Base-by-base conservation (phyloP, 2,329 filamentous ascomycete genomes). In the Scortechinia acanthostroma region DNA sequence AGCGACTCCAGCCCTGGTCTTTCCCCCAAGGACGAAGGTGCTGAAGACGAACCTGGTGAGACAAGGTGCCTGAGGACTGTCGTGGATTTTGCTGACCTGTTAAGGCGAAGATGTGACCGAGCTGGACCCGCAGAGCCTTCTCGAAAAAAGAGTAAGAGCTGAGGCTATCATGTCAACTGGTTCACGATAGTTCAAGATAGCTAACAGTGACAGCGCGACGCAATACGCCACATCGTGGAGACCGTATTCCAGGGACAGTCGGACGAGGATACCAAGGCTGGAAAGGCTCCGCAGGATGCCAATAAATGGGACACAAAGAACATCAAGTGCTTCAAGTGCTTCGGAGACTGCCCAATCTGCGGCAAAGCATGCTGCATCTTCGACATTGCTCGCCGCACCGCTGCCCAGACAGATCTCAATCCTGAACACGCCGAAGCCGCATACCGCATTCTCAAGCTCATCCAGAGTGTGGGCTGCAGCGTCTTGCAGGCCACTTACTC, bases 401-500 rank as follows among this genome's bases (percentile, higher is more conserved):
- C n/a, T 30, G 25, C 25, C 10, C 10, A 30, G 25, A 30, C 10
- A 30, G 25, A 30, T 30, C 25, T n/a, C n/a, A 30, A 30, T n/a
- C n/a, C n/a, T n/a, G n/a, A 30, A 30, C 25, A 30, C n/a, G 25
- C 25, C 25, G n/a, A 30, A 30, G 25, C 25, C n/a, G 25, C 25
- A n/a, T n/a, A n/a, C n/a, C 25, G n/a, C 10, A n/a, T n/a, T 30
- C 10, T 10, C 10, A 30, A n/a, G 25, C 10, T 30, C 25, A n/a
- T 30, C n/a, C n/a, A 10, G 25, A 30, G n/a, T 30, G n/a, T 30
- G 25, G 25, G 25, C n/a, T n/a, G 25, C 25, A 30, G 10, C 10
- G 10, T 30, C 25, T 10, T 10, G 25, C 10, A 30, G 10, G 53
- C 49, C 16, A 65, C 60, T 2, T 64, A 60, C 47, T 50, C 61